Conservation (phyloP, 441 rosid genomes). For the Monsonia emarginata region DNA sequence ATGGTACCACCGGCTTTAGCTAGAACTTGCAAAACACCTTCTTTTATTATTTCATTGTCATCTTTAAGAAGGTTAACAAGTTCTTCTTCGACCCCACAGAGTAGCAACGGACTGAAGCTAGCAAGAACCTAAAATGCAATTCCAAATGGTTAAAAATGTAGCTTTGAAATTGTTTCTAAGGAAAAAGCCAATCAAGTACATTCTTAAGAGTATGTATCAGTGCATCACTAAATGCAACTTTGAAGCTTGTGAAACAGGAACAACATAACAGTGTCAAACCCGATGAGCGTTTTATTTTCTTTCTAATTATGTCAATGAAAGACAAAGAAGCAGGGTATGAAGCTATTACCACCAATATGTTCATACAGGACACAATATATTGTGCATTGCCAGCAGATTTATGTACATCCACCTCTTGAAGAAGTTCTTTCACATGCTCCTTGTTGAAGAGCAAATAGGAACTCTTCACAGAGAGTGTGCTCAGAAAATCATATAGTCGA, state of each 20-base stretch:
- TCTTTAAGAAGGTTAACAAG: conserved; percentile 70
- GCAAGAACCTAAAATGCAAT: conserved; percentile 65
- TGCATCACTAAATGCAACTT: neutral
- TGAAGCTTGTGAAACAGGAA: neutral
- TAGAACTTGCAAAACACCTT: conserved; percentile 81
- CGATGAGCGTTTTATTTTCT: neutral
- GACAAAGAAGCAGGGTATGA: conserved; percentile 9
- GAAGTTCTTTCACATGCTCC: conserved; percentile 81
- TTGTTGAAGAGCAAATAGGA: conserved; percentile 78
- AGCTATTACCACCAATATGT: conserved; percentile 78
- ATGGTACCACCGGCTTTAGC: conserved; percentile 96
- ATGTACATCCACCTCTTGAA: conserved; percentile 51
- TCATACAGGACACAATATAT: conserved; percentile 63
- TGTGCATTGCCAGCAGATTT: conserved; percentile 52
- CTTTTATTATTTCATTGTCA: conserved; percentile 74
- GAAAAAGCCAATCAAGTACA: neutral
- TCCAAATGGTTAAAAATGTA: conserved; percentile 14
- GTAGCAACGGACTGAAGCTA: conserved; percentile 67
- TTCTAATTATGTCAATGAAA: neutral
- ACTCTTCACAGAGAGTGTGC: conserved; percentile 74
- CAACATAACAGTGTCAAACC: neutral
- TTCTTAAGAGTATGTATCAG: neutral
- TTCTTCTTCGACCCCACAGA: conserved; percentile 79
- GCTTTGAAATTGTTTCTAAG: conserved; percentile 4
- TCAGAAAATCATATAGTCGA: conserved; percentile 69